A percentile compares a stretch with the other conserved stretches of the same genome.
Evolutionary conservation across 345 rosid species (phyloP).

Genomic region (Crucihimalaya himalaica): DNA sequence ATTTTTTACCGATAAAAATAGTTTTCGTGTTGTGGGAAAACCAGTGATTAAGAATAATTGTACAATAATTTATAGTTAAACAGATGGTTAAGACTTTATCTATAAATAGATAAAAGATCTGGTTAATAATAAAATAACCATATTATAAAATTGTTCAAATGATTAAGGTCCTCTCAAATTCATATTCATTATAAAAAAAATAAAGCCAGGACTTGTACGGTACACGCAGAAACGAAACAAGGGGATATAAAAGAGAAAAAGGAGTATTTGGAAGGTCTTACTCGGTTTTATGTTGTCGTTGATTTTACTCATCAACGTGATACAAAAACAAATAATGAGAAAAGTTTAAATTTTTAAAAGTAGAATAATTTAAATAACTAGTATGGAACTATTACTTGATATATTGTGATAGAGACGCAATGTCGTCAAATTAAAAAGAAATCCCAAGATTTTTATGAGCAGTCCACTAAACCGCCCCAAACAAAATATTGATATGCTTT

Average conservation of each 20-base stretch:
- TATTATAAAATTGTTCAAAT: background rate
- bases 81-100: background rate
- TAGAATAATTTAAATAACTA: slow-evolving; percentile 1
- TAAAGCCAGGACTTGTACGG: slow-evolving; percentile 23
- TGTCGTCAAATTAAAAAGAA: background rate
- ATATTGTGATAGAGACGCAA: slow-evolving; percentile 33
- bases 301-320: slow-evolving; percentile 40
- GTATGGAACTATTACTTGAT: slow-evolving; percentile 30
- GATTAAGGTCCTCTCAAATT: background rate
- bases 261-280: slow-evolving; percentile 13
- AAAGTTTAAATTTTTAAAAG: slow-evolving; percentile 24
- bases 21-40: background rate
- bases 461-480: slow-evolving; percentile 34
- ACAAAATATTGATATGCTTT: slow-evolving; percentile 7
- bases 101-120: background rate
- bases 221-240: slow-evolving; percentile 32
- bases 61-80: background rate
- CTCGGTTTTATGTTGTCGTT: slow-evolving; percentile 35
- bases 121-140: background rate
- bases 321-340: slow-evolving; percentile 29
- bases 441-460: slow-evolving; percentile 6
- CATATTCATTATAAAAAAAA: background rate
- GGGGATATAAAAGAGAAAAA: background rate
- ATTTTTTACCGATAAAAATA: background rate
- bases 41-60: background rate